Conservation (phyloP, 352 stramenopile species). For the Phytopythium boreale region DNA sequence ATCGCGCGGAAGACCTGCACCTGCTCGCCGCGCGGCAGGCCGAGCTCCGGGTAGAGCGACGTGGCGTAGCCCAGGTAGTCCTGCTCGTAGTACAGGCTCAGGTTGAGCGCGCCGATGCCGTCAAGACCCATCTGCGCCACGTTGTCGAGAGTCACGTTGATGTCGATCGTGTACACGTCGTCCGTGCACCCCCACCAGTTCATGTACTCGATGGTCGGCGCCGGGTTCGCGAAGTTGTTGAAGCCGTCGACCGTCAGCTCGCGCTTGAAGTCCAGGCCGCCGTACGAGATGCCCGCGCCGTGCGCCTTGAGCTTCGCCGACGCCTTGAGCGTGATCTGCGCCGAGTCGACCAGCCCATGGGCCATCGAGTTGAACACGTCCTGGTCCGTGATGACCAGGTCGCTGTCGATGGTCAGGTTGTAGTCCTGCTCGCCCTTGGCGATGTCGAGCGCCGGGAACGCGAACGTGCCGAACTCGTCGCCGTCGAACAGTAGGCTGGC, state of each 20-base stretch:
- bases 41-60: constrained; percentile 35
- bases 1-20: constrained; percentile 49
- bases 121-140: constrained; percentile 42
- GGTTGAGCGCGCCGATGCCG: constrained; percentile 60
- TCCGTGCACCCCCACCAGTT: constrained; percentile 37
- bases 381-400: constrained; percentile 32
- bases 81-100: constrained; percentile 62
- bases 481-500: constrained; percentile 40
- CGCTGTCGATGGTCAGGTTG: constrained; percentile 45
- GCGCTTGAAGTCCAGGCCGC: constrained; percentile 46
- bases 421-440: constrained; percentile 41
- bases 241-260: constrained; percentile 42
- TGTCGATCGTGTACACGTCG: constrained; percentile 43
- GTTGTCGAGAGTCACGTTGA: constrained; percentile 65
- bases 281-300: constrained; percentile 43
- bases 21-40: constrained; percentile 45
- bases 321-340: constrained; percentile 34
- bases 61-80: constrained; percentile 62
- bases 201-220: constrained; percentile 54
- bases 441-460: constrained; percentile 51
- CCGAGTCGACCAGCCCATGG: constrained; percentile 27
- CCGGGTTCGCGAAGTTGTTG: constrained; percentile 49
- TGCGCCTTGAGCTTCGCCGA: constrained; percentile 38
- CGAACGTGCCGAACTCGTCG: constrained; percentile 40
- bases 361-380: constrained; percentile 45